Evolutionary conservation across 352 stramenopile genomes (phyloP).

Genomic region (Phytophthora tubulina): DNA sequence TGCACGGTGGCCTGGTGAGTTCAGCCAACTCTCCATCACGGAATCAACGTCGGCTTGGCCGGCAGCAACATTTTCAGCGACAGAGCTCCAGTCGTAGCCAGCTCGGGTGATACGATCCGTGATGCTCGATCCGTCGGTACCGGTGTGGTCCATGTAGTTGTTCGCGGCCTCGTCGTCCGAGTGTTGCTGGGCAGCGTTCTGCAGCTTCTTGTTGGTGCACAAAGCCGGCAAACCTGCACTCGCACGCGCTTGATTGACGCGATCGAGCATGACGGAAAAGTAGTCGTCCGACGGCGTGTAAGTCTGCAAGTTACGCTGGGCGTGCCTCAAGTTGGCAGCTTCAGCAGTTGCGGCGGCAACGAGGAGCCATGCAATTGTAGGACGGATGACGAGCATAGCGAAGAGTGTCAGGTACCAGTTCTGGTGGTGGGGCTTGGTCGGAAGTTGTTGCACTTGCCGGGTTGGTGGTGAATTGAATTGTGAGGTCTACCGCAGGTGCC

Average conservation of each 20-base stretch:
- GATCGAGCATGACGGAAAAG: constrained; percentile 43
- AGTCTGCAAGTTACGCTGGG: constrained; percentile 32
- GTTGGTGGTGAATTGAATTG: constrained; percentile 27
- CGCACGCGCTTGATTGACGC: constrained; percentile 52
- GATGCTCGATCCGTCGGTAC: constrained; percentile 49
- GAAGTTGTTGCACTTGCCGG: constrained; percentile 26
- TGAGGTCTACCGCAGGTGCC: constrained; percentile 7
- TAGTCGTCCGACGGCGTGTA: constrained; percentile 34
- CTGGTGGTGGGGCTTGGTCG: constrained; percentile 15
- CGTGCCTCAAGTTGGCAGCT: constrained; percentile 28
- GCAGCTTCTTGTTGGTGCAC: constrained; percentile 51
- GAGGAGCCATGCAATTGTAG: constrained; percentile 21
- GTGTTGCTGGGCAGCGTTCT: constrained; percentile 30
- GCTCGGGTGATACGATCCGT: constrained; percentile 41
- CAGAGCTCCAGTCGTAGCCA: constrained; percentile 54
- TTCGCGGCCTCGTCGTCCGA: constrained; percentile 57
- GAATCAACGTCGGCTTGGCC: constrained; percentile 42
- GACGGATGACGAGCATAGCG: constrained; percentile 24
- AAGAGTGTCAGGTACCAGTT: constrained; percentile 19
- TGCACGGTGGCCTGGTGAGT: constrained; percentile 37
- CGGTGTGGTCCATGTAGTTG: constrained; percentile 60
- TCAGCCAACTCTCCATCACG: constrained; percentile 51
- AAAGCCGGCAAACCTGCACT: constrained; percentile 37
- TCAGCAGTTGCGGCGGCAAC: constrained; percentile 15
- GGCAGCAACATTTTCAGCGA: constrained; percentile 52